A percentile compares a stretch with the other conserved stretches of the same genome.
phyloP scores from a whole-genome alignment of 257 asterid species.

The Solanum habrochaites region DNA sequence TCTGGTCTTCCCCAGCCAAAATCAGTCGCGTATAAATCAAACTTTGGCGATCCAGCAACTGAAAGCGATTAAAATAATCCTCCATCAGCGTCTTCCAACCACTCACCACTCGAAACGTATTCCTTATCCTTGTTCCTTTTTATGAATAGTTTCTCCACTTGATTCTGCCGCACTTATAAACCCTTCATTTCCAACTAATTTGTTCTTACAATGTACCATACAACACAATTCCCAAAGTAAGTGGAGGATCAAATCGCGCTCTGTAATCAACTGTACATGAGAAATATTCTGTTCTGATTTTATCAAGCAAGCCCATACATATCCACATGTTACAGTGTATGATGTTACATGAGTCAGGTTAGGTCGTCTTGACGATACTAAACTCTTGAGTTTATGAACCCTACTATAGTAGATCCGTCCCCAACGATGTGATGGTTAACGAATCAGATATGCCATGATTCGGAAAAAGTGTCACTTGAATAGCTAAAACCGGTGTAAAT shows the following conservation, averaged over 20 bases:
- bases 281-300: too few species aligned
- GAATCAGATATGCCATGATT: too few species aligned
- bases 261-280: too few species aligned
- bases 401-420: too few species aligned
- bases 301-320: too few species aligned
- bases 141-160: neutral
- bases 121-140: neutral
- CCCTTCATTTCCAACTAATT: slow-evolving; percentile 19
- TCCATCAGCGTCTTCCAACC: neutral
- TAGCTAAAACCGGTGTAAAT: too few species aligned
- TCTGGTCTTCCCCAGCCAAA: slow-evolving; percentile 19
- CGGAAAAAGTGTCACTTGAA: too few species aligned
- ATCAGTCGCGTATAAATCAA: slow-evolving; percentile 13
- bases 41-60: slow-evolving; percentile 12
- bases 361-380: too few species aligned
- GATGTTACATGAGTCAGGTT: too few species aligned
- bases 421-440: too few species aligned
- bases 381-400: too few species aligned
- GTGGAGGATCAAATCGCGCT: slow-evolving; percentile 9
- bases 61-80: neutral
- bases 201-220: neutral
- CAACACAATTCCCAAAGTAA: slow-evolving; percentile 34
- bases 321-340: too few species aligned
- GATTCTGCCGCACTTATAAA: slow-evolving; percentile 7
- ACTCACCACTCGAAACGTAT: neutral